Conservation (phyloP, 2,329 filamentous ascomycete species). For the Esteya vermicola region DNA sequence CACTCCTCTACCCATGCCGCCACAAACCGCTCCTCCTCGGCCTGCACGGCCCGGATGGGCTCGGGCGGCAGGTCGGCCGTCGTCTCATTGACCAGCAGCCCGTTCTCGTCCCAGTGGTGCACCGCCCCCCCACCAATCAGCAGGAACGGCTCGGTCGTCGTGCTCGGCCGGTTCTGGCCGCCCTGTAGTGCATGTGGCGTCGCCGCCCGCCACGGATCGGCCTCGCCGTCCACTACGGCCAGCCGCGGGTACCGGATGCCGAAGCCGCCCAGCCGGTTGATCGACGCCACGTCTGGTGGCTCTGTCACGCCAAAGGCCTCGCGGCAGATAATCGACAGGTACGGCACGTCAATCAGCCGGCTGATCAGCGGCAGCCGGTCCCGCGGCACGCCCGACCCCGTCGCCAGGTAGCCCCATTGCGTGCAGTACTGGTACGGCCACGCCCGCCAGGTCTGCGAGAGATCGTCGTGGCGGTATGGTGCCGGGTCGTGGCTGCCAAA, state of each 20-base stretch:
- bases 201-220: conserved; percentile 67
- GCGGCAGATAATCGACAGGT: conserved; percentile 46
- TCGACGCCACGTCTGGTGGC: conserved; percentile 45
- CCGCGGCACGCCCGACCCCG: conserved; percentile 53
- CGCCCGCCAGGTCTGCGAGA: conserved; percentile 25
- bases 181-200: conserved; percentile 55
- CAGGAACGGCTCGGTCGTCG: conserved; percentile 54
- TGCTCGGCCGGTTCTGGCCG: conserved; percentile 41
- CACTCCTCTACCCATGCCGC: conserved; percentile 10
- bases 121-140: conserved; percentile 54
- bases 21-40: conserved; percentile 10
- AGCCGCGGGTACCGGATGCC: conserved; percentile 60
- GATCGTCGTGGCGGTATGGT: conserved; percentile 20
- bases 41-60: conserved; percentile 7
- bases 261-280: conserved; percentile 68
- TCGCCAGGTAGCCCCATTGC: conserved; percentile 66
- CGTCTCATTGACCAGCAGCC: conserved; percentile 49
- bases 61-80: conserved; percentile 10
- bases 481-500: conserved; percentile 19
- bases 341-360: conserved; percentile 51
- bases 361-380: conserved; percentile 57
- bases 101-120: conserved; percentile 71
- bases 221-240: conserved; percentile 62
- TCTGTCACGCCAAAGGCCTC: conserved; percentile 55
- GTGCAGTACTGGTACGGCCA: conserved; percentile 43